Base-by-base conservation (phyloP, 768 basidiomycete genomes). In the Kwoniella europaea region DNA sequence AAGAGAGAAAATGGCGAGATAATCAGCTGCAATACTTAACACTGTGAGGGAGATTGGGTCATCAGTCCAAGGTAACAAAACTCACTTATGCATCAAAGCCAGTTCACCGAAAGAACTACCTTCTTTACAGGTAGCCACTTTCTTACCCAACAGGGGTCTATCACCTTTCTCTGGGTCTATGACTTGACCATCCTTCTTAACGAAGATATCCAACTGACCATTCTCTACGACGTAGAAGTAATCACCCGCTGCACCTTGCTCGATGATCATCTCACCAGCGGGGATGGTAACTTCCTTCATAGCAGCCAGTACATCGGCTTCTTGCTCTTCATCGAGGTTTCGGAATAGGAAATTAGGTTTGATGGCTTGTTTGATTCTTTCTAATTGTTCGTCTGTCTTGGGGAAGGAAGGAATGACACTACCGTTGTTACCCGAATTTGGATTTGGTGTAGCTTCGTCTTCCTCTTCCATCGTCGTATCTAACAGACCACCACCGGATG, bases 161-260 rank as follows among this genome's bases (percentile, higher is more conserved):
- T 81, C 78, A 4, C 76, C 74, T 67, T 77, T 75, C 41, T 77
- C 71, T 24, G 65, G 61, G 43, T 79, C 78, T 22, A 74, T 63
- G 3, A 77, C 71, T 58, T 73, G 74, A 15, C 74, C 76, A 22
- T 79, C 78, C 55, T 77, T 76, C 67, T 83, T 83, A 52, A 85
- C 84, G 78, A 90, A 98, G 82, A 93, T 92, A 76, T 94, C 87
- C 71, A 98, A 86, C 68, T 89, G 85, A 2, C 97, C 97, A 55
- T 88, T 87, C 85, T 98, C 97, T 73, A 98, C 94, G 64, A 98
- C 92, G 84, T 99, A 99, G 84, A 98, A 98, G 85, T 90, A 94
- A 78, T 98, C 95, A 65, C 97, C 97, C 20, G 93, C 92, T 75
- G 97, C 95, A 58, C 97, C 97, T 84, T 99, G 97, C 61, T 92